Conservation (phyloP, 139 green algal genomes). For the Diplosphaera chodatii region DNA sequence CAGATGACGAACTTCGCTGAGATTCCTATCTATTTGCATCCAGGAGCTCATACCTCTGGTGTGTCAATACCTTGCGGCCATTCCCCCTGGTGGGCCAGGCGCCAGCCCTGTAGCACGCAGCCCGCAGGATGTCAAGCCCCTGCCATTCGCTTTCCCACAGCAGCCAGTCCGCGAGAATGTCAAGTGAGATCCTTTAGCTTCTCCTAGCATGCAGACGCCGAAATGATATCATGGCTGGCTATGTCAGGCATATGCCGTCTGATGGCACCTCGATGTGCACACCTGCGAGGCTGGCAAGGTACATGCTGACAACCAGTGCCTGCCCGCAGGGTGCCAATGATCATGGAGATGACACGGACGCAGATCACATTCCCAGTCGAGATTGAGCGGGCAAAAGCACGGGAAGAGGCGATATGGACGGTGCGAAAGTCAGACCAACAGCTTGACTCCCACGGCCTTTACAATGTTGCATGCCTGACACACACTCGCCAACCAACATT, state of each 20-base stretch:
- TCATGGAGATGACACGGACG: conserved; percentile 62
- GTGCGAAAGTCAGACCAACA: too few relatives aligned
- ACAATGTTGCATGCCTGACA: too few relatives aligned
- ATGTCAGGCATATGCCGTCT: too few relatives aligned
- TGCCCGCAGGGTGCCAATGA: conserved; percentile 4
- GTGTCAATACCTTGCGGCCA: conserved; percentile 54
- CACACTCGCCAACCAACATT: too few relatives aligned
- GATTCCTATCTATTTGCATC: too few relatives aligned
- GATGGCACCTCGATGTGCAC: too few relatives aligned
- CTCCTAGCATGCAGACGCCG: too few relatives aligned
- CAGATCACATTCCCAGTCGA: conserved; percentile 73
- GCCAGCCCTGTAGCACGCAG: background rate
- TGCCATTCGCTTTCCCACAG: conserved; percentile 64
- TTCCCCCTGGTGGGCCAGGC: conserved; percentile 20
- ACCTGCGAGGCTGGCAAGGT: too few relatives aligned
- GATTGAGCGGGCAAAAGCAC: conserved; percentile 15
- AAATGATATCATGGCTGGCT: too few relatives aligned
- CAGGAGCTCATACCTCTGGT: conserved; percentile 42
- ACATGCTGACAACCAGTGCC: too few relatives aligned
- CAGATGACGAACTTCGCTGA: too few relatives aligned
- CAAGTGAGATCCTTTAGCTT: conserved; percentile 25
- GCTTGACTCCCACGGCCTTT: too few relatives aligned
- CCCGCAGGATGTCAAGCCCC: conserved; percentile 39
- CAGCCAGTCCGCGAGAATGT: conserved; percentile 61
- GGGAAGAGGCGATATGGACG: conserved; percentile 31